Base-by-base conservation (phyloP, 2,329 filamentous ascomycete species). In the Penicillium sp. region DNA sequence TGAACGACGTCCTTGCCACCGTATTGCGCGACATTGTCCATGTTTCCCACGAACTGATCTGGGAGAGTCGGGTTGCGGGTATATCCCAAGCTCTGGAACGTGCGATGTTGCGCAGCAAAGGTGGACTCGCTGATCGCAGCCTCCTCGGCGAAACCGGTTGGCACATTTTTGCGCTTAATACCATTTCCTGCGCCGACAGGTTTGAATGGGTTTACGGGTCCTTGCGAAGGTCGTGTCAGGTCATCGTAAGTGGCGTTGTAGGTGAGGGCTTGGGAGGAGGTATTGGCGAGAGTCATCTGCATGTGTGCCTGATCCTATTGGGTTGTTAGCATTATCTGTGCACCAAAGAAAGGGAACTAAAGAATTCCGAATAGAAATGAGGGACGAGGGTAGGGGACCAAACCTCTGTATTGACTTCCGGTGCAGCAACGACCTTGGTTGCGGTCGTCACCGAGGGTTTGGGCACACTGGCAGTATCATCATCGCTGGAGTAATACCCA, bases 41-140 rank as follows among this genome's bases (percentile, higher is more conserved):
- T 71, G 55, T 82, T 63, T 76, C 88, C 72, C 5, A 82, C 73
- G 59, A 76, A 78, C 22, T 75, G 70, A 13, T 74, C 77, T 16
- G 76, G 74, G 27, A 70, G 58, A 21, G 70, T 75, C 11, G 79
- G 79, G 59, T 82, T 78, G 63, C 76, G 74, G 68, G 85, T 77
- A 65, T 82, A 83, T 3, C 81, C 81, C 46, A 82, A 64, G 60
- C 89, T 84, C 72, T 93, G 88, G 58, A 95, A 84, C 1, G 91
- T 92, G 56, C 91, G 88, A 72, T 97, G 93, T 63, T 95, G 92
- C 68, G 85, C 86, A 65, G 91, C 86, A 73, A 99, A 99, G 0
- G 90, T 92, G 62, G 93, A 86, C 69, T 98, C 95, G 73, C 91
- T 96, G 62, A 99, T 86, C 65, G 86, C 90, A 0, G 90, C 92